Percentiles rank a stretch among this genome's conserved stretches.
These are phyloP conservation scores for Ogataea siamensis DNA, from an alignment of 805 yeast genomes.

Conservation along the genomic window DNA sequence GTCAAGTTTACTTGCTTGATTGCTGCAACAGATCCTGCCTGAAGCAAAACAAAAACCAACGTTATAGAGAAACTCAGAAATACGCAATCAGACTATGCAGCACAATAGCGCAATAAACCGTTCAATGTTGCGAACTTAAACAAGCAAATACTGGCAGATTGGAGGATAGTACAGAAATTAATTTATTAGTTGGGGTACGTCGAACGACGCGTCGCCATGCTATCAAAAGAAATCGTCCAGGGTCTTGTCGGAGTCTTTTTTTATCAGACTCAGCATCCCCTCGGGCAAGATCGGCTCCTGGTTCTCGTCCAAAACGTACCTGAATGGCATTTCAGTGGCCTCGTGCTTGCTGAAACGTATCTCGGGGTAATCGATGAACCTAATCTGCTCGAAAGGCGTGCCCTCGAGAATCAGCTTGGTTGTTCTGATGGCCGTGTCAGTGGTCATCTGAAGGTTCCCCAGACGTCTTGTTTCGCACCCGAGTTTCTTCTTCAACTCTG, in stretches of 20 bases:
- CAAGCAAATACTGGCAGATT: neutral
- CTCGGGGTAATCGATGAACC: slow-evolving; percentile 91
- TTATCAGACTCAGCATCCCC: slow-evolving; percentile 87
- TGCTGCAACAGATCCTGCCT: too few relatives aligned
- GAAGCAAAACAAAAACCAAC: too few relatives aligned
- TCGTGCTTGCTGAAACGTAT: slow-evolving; percentile 84
- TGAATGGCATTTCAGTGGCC: slow-evolving; percentile 96
- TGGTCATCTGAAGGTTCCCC: slow-evolving; percentile 91
- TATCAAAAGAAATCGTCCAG: slow-evolving; percentile 60
- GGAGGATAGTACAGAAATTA: slow-evolving; percentile 2
- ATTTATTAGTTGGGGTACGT: neutral
- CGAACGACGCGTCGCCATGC: slow-evolving; percentile 8
- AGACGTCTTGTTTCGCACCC: slow-evolving; percentile 86
- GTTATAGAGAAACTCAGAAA: too few relatives aligned
- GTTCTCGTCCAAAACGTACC: slow-evolving; percentile 68
- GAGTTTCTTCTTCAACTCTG: slow-evolving; percentile 73
- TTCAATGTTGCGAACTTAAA: too few relatives aligned
- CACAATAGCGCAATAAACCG: too few relatives aligned
- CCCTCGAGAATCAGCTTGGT: slow-evolving; percentile 76
- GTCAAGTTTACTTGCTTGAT: too few relatives aligned
- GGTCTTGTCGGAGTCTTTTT: slow-evolving; percentile 79
- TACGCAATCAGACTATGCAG: too few relatives aligned
- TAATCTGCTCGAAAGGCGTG: slow-evolving; percentile 63
- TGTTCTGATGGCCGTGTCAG: slow-evolving; percentile 95
- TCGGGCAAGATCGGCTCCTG: slow-evolving; percentile 82